A percentile compares a stretch with the other conserved stretches of the same genome.
These are phyloP conservation scores for Plasmodium yoelii DNA, from an alignment of 169 alveolate genomes.

Conservation along the genomic window DNA sequence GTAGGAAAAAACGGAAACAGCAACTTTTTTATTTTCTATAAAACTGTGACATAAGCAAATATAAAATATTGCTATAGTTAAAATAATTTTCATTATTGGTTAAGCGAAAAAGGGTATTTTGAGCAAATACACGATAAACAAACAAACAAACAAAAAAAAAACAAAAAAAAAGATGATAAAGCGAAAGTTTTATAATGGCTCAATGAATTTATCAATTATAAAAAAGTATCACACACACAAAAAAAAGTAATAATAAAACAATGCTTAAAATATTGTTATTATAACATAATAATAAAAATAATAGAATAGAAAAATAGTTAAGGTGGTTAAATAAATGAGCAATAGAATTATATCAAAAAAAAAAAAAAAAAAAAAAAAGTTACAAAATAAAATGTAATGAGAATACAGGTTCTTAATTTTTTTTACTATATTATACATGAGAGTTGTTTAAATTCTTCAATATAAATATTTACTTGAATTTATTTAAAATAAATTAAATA, in stretches of 20 bases:
- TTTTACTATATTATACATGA: no score
- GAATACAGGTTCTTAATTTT: background rate
- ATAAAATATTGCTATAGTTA: slow-evolving; percentile 23
- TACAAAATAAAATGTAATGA: background rate
- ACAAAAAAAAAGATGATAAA: background rate
- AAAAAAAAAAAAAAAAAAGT: background rate
- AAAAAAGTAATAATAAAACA: no score
- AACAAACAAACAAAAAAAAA: background rate
- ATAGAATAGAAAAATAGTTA: background rate
- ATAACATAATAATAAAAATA: no score
- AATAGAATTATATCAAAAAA: background rate
- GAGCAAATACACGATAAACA: background rate
- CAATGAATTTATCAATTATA: no score
- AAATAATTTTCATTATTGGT: slow-evolving; percentile 10
- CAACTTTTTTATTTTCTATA: slow-evolving; percentile 1
- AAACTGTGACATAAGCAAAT: background rate
- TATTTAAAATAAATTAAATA: no score
- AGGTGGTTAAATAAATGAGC: background rate
- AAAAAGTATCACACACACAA: no score
- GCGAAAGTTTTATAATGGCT: background rate
- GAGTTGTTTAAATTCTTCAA: background rate
- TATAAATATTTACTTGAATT: no score
- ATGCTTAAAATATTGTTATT: no score
- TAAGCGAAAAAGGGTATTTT: background rate
- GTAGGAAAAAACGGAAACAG: slow-evolving; percentile 23